Percentiles rank a stretch among this genome's conserved stretches.
phyloP scores from a whole-genome alignment of 208 protist genomes.

The Novymonas esmeraldas region DNA sequence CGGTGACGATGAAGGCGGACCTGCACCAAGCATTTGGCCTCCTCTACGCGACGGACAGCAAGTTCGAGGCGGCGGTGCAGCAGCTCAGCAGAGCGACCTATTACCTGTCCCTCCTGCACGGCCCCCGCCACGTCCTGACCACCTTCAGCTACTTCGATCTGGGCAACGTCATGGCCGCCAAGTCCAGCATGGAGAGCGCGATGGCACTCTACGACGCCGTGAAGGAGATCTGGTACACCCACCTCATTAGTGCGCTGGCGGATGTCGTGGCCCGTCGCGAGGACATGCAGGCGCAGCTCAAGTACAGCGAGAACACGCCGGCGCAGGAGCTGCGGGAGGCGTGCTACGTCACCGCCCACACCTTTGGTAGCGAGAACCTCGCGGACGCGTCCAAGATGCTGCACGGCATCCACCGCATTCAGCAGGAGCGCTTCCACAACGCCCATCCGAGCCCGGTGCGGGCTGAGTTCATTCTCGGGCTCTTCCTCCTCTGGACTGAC shows the following conservation, averaged over 20 bases:
- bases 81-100: constrained; percentile 88
- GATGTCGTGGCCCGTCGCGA: constrained; percentile 62
- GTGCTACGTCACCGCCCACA: constrained; percentile 62
- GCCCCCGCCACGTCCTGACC: constrained; percentile 76
- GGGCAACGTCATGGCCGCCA: constrained; percentile 90
- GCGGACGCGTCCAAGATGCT: constrained; percentile 88
- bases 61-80: constrained; percentile 80
- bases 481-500: constrained; percentile 86
- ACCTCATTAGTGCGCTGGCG: constrained; percentile 50
- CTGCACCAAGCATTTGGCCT: constrained; percentile 91
- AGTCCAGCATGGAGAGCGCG: constrained; percentile 81
- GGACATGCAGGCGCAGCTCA: constrained; percentile 55
- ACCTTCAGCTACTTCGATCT: constrained; percentile 93
- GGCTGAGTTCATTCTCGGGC: constrained; percentile 76
- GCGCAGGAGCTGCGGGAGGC: constrained; percentile 36
- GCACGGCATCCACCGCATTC: constrained; percentile 80
- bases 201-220: constrained; percentile 90
- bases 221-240: constrained; percentile 85
- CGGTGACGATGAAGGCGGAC: constrained; percentile 70
- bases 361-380: constrained; percentile 84
- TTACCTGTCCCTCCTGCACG: constrained; percentile 85
- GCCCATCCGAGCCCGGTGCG: constrained; percentile 70
- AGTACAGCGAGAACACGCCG: constrained; percentile 69
- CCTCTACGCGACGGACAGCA: constrained; percentile 84
- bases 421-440: constrained; percentile 74